Base-by-base conservation (phyloP, 129 eudicot species). In the Flaveria bidentis region DNA sequence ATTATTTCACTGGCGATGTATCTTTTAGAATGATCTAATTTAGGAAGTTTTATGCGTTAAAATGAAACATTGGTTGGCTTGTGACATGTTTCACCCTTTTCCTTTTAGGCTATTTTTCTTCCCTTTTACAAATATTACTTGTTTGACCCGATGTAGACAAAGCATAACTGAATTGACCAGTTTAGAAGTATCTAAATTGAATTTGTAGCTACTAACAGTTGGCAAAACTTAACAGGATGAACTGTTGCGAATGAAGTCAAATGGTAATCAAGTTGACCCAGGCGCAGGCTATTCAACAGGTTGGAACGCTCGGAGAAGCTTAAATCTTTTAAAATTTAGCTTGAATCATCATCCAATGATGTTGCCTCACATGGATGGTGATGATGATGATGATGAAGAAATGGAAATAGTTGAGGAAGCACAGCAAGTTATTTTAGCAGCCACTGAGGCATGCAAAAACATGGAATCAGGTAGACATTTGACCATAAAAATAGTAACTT, bases 301-400 rank as follows among this genome's bases (percentile, higher is more conserved):
- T 67, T 94, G 98, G 98, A 91, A 83, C 73, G 97, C 98, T 69
- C 90, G 96, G 6, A 87, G 97, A 86, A 94, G 98, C 81, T 83
- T 94, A 76, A 91, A 91, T 80, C 90, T 91, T 71, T 84, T 94
- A 47, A 94, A 90, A 68, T 88, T 85, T 75, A 94, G 98, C 80
- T 93, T 94, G 46, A 94, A 91, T 76, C 97, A 60, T 13, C 39
- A 88, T 60, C 96, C 98, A 15, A 83, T 89, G 87, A 76, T 76
- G 51, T 55, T 87, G 46, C 90, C 91, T 49, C 88, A 58, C 75
- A 64, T 83, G 56, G 96, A 93, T 74, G 96, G 87, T 75, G 97
- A 88, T 51, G 84, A 88, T 81, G 25, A 53, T 53, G 61, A 56
- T 60, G 97, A 94, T 78, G 96, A 87, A 85, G 97, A 87, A 78